These are phyloP conservation scores for Echeveria elegans DNA, from an alignment of 164 flowering plant genomes.

Conservation along the genomic window DNA sequence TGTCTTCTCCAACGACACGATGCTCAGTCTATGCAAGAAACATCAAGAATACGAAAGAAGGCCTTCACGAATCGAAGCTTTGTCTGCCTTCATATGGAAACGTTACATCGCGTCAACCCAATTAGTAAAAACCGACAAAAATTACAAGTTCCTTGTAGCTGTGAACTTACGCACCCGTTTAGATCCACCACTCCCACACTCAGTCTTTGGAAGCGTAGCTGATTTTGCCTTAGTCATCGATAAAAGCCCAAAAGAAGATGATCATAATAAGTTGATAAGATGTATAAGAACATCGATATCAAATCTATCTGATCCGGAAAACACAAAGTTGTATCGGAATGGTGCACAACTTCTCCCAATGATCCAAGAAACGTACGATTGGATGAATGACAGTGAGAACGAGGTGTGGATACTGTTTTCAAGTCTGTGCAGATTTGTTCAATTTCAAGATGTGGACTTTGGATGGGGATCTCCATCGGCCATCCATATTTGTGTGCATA, in stretches of 20 bases:
- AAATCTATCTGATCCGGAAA: not conserved
- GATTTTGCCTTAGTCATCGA: too few species aligned
- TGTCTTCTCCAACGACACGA: not conserved
- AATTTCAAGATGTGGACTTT: not conserved
- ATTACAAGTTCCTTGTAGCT: not conserved
- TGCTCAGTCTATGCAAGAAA: not conserved
- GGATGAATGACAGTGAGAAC: not conserved
- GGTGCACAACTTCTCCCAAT: not conserved
- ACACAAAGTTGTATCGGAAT: not conserved
- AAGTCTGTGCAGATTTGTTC: not conserved
- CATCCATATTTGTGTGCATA: not conserved
- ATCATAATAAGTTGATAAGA: not conserved
- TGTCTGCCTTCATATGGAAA: not conserved
- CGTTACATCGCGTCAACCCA: not conserved
- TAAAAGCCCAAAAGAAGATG: not conserved
- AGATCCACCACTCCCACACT: not conserved
- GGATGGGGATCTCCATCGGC: not conserved
- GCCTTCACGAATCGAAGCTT: not conserved
- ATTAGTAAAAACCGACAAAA: not conserved
- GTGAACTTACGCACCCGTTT: not conserved
- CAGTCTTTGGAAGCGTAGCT: not conserved
- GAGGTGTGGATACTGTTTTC: not conserved
- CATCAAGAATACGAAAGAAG: not conserved
- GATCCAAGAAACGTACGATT: not conserved
- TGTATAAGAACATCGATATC: not conserved